These are phyloP conservation scores for Phaeosphaeria sp. DNA, from an alignment of 2,329 filamentous ascomycete genomes.

Conservation along the genomic window DNA sequence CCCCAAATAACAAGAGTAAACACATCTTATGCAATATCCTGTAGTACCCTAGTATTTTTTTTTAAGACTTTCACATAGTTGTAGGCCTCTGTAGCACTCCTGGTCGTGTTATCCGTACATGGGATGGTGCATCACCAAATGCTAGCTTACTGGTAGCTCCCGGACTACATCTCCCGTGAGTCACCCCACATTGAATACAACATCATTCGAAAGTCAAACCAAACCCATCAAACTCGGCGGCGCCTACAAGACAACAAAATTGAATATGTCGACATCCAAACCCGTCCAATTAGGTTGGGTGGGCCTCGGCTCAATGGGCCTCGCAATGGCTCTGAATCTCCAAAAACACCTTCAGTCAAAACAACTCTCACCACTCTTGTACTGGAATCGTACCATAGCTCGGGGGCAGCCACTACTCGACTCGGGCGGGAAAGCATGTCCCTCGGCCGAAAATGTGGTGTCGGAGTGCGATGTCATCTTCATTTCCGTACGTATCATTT, in stretches of 20 bases:
- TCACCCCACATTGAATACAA: no score
- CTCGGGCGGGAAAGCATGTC: slow-evolving; percentile 24
- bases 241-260: neutral
- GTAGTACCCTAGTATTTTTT: no score
- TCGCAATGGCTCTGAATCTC: slow-evolving; percentile 58
- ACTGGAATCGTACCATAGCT: slow-evolving; percentile 58
- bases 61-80: no score
- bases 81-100: no score
- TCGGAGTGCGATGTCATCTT: slow-evolving; percentile 33
- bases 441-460: slow-evolving; percentile 22
- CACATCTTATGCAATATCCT: no score
- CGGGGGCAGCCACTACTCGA: slow-evolving; percentile 49
- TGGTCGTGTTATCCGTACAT: no score
- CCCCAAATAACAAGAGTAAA: no score
- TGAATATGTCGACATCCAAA: slow-evolving; percentile 12
- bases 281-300: slow-evolving; percentile 27
- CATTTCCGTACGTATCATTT: slow-evolving; percentile 39
- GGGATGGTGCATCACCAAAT: no score
- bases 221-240: no score
- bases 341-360: slow-evolving; percentile 50
- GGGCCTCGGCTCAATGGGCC: slow-evolving; percentile 62
- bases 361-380: slow-evolving; percentile 41
- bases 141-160: no score
- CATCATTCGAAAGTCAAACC: no score
- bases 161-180: no score